Percentiles rank a stretch among this genome's conserved stretches.
These are phyloP conservation scores for Kandelia obovata DNA, from an alignment of 345 rosid species.

Conservation along the genomic window DNA sequence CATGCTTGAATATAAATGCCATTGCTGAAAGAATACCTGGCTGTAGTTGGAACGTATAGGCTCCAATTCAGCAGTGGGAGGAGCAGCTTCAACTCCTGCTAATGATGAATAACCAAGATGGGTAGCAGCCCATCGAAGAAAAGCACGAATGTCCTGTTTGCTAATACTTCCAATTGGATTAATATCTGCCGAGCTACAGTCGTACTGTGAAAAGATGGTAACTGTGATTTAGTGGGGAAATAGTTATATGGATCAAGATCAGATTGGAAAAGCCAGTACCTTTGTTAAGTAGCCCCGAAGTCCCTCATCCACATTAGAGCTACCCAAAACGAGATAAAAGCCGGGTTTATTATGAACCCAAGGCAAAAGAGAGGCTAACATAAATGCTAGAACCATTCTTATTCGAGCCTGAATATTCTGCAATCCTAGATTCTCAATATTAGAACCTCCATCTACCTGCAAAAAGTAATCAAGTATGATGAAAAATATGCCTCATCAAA, in stretches of 20 bases:
- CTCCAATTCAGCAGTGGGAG: conserved; percentile 96
- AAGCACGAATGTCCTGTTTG: conserved; percentile 76
- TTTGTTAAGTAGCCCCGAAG: conserved; percentile 92
- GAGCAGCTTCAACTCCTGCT: conserved; percentile 91
- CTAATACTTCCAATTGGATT: conserved; percentile 96
- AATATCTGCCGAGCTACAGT: conserved; percentile 93
- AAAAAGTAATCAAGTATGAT: conserved; percentile 13
- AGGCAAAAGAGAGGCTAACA: conserved; percentile 89
- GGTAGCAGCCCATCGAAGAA: conserved; percentile 84
- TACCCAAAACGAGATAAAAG: conserved; percentile 88
- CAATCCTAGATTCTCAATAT: conserved; percentile 78
- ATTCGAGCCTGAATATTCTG: conserved; percentile 95
- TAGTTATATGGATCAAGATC: not conserved
- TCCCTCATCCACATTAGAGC: conserved; percentile 94
- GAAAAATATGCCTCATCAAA: not conserved
- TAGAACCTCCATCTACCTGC: conserved; percentile 91
- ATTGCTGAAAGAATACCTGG: conserved; percentile 47
- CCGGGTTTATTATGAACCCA: conserved; percentile 93
- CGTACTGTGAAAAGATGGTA: conserved; percentile 56
- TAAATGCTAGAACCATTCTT: conserved; percentile 92
- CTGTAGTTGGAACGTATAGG: conserved; percentile 88
- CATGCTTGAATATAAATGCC: not conserved
- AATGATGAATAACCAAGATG: conserved; percentile 85
- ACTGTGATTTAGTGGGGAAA: not conserved
- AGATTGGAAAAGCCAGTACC: conserved; percentile 34